Evolutionary conservation across 2,329 filamentous ascomycete genomes (phyloP), one percentile per base, ranked within the genome.

Genomic region (Nigrospora oryzae): DNA sequence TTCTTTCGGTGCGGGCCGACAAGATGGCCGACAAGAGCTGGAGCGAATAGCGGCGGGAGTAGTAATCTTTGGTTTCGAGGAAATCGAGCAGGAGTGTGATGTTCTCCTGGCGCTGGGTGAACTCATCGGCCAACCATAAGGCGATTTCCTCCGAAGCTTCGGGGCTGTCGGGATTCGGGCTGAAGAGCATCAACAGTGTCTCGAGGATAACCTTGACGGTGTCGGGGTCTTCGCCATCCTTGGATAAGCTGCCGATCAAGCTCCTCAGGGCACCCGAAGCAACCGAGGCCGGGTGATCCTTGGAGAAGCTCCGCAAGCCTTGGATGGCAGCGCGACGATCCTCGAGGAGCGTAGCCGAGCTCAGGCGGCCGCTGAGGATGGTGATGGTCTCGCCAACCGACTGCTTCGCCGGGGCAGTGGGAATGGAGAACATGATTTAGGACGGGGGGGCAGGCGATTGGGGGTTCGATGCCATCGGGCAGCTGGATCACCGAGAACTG

Each of bases 41-140:
- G 28, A 98, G 70, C 5, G 88, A 86, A 66, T 97, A 97, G 1
- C 97, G 77, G 19, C 91, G 84, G 17, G 89, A 86, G 65, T 94
- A 95, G 58, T 95, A 95, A 57, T 96, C 90, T 53, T 74, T 75
- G 13, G 84, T 81, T 53, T 96, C 91, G 52, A 98, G 76, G 45
- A 98, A 86, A 60, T 93, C 86, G 49, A 98, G 79, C 19, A 98
- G 77, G 14, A 93, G 73, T 2, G 88, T 91, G 49, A 96, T 91
- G 63, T 98, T 97, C 67, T 97, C 91, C 78, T 96, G 90, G 51
- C 88, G 83, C 73, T 95, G 90, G 32, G 93, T 96, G 63, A 98
- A 98, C 65, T 97, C 91, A 66, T 98, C 93, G 44, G 93, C 93
- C 47, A 98, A 75, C 89, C 93, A 98, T 28, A 97, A 72, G 15